Conservation (phyloP, 768 basidiomycete genomes). For the Phylloporus sp. region DNA sequence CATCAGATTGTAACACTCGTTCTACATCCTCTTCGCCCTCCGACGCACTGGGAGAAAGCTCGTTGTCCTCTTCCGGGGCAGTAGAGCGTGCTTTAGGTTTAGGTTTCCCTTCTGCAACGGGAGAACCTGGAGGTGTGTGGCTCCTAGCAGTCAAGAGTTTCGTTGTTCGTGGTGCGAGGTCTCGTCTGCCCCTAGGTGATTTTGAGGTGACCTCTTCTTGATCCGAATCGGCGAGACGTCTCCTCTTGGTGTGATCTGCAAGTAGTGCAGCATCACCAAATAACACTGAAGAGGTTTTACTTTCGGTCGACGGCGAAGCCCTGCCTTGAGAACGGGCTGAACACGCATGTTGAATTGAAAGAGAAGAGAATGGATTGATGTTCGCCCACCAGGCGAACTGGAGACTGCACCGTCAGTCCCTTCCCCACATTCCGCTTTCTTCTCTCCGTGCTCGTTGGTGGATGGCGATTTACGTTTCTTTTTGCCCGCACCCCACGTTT, state of each 20-base stretch:
- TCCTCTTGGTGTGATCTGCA: constrained; percentile 44
- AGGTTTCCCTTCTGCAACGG: constrained; percentile 13
- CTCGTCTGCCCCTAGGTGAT: neutral
- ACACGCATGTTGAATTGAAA: constrained; percentile 4
- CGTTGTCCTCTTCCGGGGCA: constrained; percentile 30
- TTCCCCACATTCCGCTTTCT: constrained; percentile 14
- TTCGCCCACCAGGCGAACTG: constrained; percentile 11
- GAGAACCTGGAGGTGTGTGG: neutral
- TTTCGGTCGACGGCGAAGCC: constrained; percentile 18
- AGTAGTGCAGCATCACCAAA: neutral
- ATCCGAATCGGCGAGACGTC: constrained; percentile 51
- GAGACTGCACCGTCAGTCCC: neutral
- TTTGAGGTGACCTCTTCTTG: constrained; percentile 35
- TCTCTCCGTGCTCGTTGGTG: constrained; percentile 21
- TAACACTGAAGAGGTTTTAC: constrained; percentile 6
- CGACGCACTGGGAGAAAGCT: constrained; percentile 27
- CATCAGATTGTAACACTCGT: constrained; percentile 41
- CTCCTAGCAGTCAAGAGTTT: neutral
- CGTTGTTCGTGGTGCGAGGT: neutral
- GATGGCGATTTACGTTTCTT: constrained; percentile 28
- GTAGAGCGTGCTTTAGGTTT: constrained; percentile 14
- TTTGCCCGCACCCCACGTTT: constrained; percentile 64
- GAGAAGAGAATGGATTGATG: neutral
- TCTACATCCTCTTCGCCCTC: constrained; percentile 41
- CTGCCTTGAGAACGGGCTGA: constrained; percentile 39